Conservation (phyloP, 139 green algal species). For the Tetraselmis chui region DNA sequence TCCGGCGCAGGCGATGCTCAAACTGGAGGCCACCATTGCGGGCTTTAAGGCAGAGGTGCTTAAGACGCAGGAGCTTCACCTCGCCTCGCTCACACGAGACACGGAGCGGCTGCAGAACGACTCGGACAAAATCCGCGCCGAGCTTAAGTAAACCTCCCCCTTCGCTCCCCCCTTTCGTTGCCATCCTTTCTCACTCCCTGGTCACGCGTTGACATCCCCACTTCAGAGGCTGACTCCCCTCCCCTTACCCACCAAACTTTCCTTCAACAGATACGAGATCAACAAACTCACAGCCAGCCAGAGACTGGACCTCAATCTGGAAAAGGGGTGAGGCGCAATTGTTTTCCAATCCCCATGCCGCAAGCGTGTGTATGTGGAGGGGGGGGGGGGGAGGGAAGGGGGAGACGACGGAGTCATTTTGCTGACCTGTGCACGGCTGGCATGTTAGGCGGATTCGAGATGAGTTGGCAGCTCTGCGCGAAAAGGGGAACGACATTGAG, state of each 20-base stretch:
- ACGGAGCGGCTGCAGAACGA: constrained; percentile 74
- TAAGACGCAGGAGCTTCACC: constrained; percentile 59
- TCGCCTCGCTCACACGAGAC: constrained; percentile 54
- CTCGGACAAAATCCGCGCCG: constrained; percentile 81
- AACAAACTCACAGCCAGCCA: constrained; percentile 90
- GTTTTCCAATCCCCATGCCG: background rate
- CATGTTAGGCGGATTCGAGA: constrained; percentile 70
- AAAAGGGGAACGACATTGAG: constrained; percentile 80
- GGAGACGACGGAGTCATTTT: too few species aligned
- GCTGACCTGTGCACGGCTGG: too few species aligned
- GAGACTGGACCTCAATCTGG: constrained; percentile 88
- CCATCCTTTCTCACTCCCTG: background rate
- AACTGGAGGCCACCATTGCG: constrained; percentile 56
- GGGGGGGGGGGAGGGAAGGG: too few species aligned
- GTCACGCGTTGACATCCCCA: too few species aligned
- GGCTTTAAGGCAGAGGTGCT: constrained; percentile 71
- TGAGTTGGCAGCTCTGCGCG: constrained; percentile 70
- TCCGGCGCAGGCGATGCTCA: constrained; percentile 59
- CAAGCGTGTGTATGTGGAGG: background rate
- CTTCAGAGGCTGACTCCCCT: too few species aligned
- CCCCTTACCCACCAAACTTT: background rate
- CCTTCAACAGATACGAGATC: constrained; percentile 75
- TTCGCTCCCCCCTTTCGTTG: background rate
- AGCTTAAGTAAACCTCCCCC: constrained; percentile 55
- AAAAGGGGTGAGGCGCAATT: constrained; percentile 69